phyloP scores from a whole-genome alignment of 768 basidiomycete species.

The Kwoniella europaea region DNA sequence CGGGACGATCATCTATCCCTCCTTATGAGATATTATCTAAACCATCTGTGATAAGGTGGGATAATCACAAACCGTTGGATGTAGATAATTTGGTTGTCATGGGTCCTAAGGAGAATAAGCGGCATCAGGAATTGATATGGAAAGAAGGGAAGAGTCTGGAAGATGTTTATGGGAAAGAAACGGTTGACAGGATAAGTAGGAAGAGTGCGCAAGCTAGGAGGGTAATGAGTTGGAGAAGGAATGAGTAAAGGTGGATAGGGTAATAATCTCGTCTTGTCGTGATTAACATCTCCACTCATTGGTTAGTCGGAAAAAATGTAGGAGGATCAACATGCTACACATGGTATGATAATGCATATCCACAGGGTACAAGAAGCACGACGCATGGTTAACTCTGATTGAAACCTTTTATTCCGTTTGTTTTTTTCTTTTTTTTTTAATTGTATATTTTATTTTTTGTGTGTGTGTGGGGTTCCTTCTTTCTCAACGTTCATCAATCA shows the following conservation, averaged over 20 bases:
- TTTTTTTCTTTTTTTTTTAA: too few species aligned
- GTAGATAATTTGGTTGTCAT: conserved; percentile 87
- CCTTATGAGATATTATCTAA: conserved; percentile 75
- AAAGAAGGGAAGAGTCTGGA: conserved; percentile 60
- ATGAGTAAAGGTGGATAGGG: conserved; percentile 6
- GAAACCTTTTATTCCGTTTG: too few species aligned
- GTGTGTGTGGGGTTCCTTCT: too few species aligned
- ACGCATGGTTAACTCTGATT: too few species aligned
- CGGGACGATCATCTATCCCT: conserved; percentile 73
- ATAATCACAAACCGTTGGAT: conserved; percentile 67
- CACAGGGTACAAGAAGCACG: too few species aligned
- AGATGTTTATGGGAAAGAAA: conserved; percentile 74
- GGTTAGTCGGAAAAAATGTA: too few species aligned
- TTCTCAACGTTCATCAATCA: too few species aligned
- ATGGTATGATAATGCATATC: too few species aligned
- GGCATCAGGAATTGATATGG: conserved; percentile 62
- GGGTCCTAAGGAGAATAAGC: conserved; percentile 74
- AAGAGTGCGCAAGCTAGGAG: conserved; percentile 67
- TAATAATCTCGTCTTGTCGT: too few species aligned
- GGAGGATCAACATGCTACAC: too few species aligned
- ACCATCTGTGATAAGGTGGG: conserved; percentile 83
- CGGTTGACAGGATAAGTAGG: conserved; percentile 66
- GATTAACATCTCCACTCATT: too few species aligned
- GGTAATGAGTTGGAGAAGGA: conserved; percentile 46
- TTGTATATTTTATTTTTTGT: too few species aligned